Evolutionary conservation across 768 basidiomycete species (phyloP).

Genomic region (Nidula microcarpa): DNA sequence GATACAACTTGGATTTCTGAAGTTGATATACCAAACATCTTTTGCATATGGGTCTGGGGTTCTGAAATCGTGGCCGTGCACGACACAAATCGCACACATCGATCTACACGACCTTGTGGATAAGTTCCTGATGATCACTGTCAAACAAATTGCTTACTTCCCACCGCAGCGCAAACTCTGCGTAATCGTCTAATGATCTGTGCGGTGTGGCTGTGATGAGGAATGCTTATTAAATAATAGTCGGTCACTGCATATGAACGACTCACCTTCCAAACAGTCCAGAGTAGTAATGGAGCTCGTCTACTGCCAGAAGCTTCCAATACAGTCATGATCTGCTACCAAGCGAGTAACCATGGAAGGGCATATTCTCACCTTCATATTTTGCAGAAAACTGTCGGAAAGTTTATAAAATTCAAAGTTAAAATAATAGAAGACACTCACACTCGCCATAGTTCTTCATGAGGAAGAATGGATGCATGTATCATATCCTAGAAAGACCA

Average conservation of each 20-base stretch:
- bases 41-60: slow-evolving; percentile 71
- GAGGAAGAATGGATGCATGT: slow-evolving; percentile 79
- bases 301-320: slow-evolving; percentile 64
- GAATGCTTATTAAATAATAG: slow-evolving; percentile 1
- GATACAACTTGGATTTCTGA: slow-evolving; percentile 65
- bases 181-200: slow-evolving; percentile 74
- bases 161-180: slow-evolving; percentile 70
- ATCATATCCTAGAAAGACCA: slow-evolving; percentile 65
- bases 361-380: slow-evolving; percentile 44
- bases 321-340: neutral
- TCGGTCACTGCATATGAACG: too few relatives aligned
- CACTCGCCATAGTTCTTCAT: slow-evolving; percentile 83
- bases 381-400: slow-evolving; percentile 61
- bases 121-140: too few relatives aligned
- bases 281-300: slow-evolving; percentile 86
- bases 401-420: slow-evolving; percentile 2
- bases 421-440: slow-evolving; percentile 17
- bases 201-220: slow-evolving; percentile 64
- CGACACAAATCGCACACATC: slow-evolving; percentile 62
- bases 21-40: slow-evolving; percentile 64
- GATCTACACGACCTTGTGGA: slow-evolving; percentile 54
- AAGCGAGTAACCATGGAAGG: neutral
- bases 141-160: slow-evolving; percentile 72
- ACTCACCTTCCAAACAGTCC: slow-evolving; percentile 74
- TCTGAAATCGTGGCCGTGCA: slow-evolving; percentile 88